Base-by-base conservation (phyloP, 2,329 filamentous ascomycete species). In the Aspergillus pseudonomiae region DNA sequence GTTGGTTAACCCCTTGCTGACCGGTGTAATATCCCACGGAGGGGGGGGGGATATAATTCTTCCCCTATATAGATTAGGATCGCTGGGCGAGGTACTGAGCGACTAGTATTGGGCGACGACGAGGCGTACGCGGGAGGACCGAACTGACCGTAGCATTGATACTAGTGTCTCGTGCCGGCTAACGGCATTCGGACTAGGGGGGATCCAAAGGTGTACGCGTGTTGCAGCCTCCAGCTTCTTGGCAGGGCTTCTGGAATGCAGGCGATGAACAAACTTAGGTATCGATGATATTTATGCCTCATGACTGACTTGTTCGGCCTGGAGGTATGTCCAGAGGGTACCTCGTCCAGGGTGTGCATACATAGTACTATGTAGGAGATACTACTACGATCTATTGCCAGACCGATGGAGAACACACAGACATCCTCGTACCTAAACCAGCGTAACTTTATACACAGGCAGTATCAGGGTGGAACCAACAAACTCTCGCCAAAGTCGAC, bases 201-300 rank as follows among this genome's bases (percentile, higher is more conserved):
- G 21, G 30, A 54, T 54, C 30, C 14, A n/a, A 16, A 28, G 34
- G 52, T 26, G 52, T 55, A 55, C 52, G 52, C 52, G 52, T 55
- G 52, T 55, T 55, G 52, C 52, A 55, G 52, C 52, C 52, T 55
- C 52, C 32, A 55, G 2, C 39, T 39, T 19, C 57, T 59, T 59
- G 57, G 57, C 57, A 59, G 57, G 57, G 46, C 32, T 52, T 59
- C 57, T 41, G 57, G 57, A 59, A 59, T 59, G 57, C 32, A 39
- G 45, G 39, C 28, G 16, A 28, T 50, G 6, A 36, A 19, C 32
- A 16, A 41, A 41, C 39, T n/a, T n/a, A n/a, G n/a, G n/a, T 39
- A 39, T 39, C 36, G 36, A 41, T 28, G 26, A 28, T 4, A 5
- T n/a, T n/a, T 36, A 24, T 36, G 52, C 30, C 32, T 54, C 52